A percentile compares a stretch with the other conserved stretches of the same genome.
These are phyloP conservation scores for Aspergillus cavernicola DNA, from an alignment of 495 filamentous ascomycete genomes.

Conservation along the genomic window DNA sequence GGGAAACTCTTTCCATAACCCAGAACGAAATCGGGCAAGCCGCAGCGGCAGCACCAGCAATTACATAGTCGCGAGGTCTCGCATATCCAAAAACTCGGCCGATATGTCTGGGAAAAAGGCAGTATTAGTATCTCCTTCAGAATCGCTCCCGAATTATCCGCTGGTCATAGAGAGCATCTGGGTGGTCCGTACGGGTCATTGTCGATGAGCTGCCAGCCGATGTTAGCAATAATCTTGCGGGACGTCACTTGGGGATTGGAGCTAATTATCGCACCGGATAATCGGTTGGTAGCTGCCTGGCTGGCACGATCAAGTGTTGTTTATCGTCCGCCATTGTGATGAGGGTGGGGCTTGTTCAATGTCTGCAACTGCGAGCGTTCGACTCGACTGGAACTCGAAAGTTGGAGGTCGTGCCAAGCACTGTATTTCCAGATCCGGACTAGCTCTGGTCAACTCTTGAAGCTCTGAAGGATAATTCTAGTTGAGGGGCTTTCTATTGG, in stretches of 20 bases:
- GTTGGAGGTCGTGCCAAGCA: slow-evolving; percentile 24
- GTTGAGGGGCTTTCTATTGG: background rate
- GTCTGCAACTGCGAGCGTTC: slow-evolving; percentile 2
- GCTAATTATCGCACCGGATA: slow-evolving; percentile 63
- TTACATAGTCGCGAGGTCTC: slow-evolving; percentile 72
- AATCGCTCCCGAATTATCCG: background rate
- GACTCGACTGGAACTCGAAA: slow-evolving; percentile 23
- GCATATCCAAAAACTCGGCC: slow-evolving; percentile 84
- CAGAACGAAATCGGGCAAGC: slow-evolving; percentile 68
- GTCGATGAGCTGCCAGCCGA: slow-evolving; percentile 76
- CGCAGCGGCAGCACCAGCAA: slow-evolving; percentile 61
- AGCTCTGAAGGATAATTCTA: background rate
- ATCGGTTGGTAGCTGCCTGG: slow-evolving; percentile 69
- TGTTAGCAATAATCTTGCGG: slow-evolving; percentile 23
- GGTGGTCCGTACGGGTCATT: slow-evolving; percentile 78
- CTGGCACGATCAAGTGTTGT: slow-evolving; percentile 58
- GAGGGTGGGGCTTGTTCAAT: slow-evolving; percentile 14
- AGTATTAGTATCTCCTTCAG: slow-evolving; percentile 12
- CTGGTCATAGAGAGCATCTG: background rate
- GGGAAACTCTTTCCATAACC: slow-evolving; percentile 75
- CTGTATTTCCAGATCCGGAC: slow-evolving; percentile 19
- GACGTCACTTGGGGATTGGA: slow-evolving; percentile 7
- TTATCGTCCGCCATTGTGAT: slow-evolving; percentile 54
- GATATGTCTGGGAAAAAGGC: slow-evolving; percentile 66
- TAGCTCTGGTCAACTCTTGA: slow-evolving; percentile 15